Percentiles rank a stretch among this genome's conserved stretches.
Evolutionary conservation across 192 early-diverging fungal genomes (phyloP).

Genomic region (Rhizophagus sp.): DNA sequence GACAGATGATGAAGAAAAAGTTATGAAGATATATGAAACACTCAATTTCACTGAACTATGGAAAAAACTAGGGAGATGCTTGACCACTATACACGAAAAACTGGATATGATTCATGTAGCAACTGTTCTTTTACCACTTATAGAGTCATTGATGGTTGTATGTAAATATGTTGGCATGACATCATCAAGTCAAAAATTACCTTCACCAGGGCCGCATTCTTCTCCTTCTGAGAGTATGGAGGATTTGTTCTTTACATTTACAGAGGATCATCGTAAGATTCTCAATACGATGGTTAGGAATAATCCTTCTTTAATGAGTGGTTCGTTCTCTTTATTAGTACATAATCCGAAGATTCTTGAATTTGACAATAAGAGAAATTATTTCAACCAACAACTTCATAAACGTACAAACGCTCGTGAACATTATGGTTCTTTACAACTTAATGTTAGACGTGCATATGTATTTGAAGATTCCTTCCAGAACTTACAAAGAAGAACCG

Average conservation of each 20-base stretch:
- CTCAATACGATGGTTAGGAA: slow-evolving; percentile 98
- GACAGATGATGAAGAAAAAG: slow-evolving; percentile 50
- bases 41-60: slow-evolving; percentile 69
- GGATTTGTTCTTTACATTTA: slow-evolving; percentile 86
- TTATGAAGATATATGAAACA: slow-evolving; percentile 50
- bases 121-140: slow-evolving; percentile 89
- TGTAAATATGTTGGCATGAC: slow-evolving; percentile 79
- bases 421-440: slow-evolving; percentile 71
- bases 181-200: slow-evolving; percentile 34
- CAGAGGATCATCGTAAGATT: slow-evolving; percentile 93
- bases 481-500: slow-evolving; percentile 85
- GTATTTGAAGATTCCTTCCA: slow-evolving; percentile 98
- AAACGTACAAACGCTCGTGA: slow-evolving; percentile 67
- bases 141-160: slow-evolving; percentile 98
- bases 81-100: slow-evolving; percentile 72
- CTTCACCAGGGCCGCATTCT: slow-evolving; percentile 17
- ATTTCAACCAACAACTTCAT: slow-evolving; percentile 94
- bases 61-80: slow-evolving; percentile 72
- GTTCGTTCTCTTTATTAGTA: slow-evolving; percentile 95
- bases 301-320: slow-evolving; percentile 93
- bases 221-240: slow-evolving; percentile 42
- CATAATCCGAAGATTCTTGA: slow-evolving; percentile 96
- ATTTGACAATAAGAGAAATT: slow-evolving; percentile 99
- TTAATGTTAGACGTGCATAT: slow-evolving; percentile 89
- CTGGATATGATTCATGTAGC: slow-evolving; percentile 86